Conservation (phyloP, 345 rosid species). For the Excoecaria agallocha region DNA sequence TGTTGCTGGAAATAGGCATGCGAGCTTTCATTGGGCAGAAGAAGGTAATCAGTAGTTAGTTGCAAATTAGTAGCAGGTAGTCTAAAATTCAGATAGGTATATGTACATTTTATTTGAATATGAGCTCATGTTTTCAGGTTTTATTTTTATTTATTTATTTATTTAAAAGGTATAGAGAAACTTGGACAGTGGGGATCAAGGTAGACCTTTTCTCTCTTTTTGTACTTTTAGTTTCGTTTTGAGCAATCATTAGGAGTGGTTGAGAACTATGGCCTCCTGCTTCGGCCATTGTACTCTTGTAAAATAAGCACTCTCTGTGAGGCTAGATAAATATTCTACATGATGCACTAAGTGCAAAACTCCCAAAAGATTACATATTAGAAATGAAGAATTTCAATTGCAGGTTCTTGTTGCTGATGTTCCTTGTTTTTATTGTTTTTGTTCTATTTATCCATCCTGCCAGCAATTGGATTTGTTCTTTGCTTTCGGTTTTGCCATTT, state of each 20-base stretch:
- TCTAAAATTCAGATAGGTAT: slow-evolving; percentile 19
- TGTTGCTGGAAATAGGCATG: slow-evolving; percentile 13
- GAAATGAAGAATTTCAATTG: neutral
- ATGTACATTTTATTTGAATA: slow-evolving; percentile 22
- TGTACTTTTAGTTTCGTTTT: neutral
- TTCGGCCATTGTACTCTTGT: slow-evolving; percentile 5
- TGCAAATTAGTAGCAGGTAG: slow-evolving; percentile 14
- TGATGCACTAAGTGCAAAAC: neutral
- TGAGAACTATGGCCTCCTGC: slow-evolving; percentile 4
- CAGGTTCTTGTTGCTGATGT: neutral
- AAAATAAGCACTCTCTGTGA: neutral
- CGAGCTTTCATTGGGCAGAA: slow-evolving; percentile 21
- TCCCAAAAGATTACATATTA: neutral
- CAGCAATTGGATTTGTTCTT: too few species aligned
- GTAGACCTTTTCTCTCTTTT: neutral
- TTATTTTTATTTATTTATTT: slow-evolving; percentile 1
- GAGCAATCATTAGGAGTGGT: neutral
- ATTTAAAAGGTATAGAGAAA: slow-evolving; percentile 2
- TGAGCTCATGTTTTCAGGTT: neutral
- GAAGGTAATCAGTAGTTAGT: slow-evolving; percentile 13
- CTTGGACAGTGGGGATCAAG: slow-evolving; percentile 1
- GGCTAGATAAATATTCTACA: neutral
- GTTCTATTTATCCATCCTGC: too few species aligned
- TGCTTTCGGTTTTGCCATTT: too few species aligned
- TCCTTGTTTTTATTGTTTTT: too few species aligned